Evolutionary conservation across 176 grass and related monocot species (phyloP), one percentile per base, ranked within the genome.

Genomic region (Cenchrus fungigraminus): DNA sequence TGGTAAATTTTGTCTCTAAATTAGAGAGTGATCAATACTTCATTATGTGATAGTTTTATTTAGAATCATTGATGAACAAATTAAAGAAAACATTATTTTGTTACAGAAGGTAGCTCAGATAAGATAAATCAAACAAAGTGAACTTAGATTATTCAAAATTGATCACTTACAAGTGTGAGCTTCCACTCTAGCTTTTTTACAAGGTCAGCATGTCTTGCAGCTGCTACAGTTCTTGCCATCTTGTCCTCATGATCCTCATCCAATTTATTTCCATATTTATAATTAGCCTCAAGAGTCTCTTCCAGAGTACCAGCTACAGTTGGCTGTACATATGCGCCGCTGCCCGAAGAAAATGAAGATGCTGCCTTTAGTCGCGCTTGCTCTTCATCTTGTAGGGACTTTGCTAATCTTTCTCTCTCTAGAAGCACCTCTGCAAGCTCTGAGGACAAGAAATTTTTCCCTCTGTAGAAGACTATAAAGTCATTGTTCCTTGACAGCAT

Each of bases 381-480:
- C 82, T 98, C 96, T 69, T 95, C 93, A 86, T 98, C 91, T 89
- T 92, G 93, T 69, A 98, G n/a, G 79, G 86, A 60, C 74, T 83
- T 91, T 19, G 93, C 90, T 79, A 91, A 82, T 87, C 60, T 88
- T 89, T 98, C 96, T 69, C 96, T 94, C 81, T 95, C 96, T 73
- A 95, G 83, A 56, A 95, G 85, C 60, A 79, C 93, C 55, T 83
- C 87, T 60, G 89, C 81, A 8, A 98, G 79, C 81, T 95, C 90
- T 54, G 85, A 78, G 71, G 87, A 88, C 87, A 98, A 91, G 86
- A 95, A 98, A 92, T 98, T 82, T 77, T 98, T 98, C 60, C 96
- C 96, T 90, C 96, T 89, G 83, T 98, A 98, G 90, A 98, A 95
- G 77, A 98, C 96, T 64, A 98, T 86, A 74, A 87, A 98, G 16